phyloP scores from a whole-genome alignment of 352 stramenopile genomes.

The Phytophthora sansomeana region DNA sequence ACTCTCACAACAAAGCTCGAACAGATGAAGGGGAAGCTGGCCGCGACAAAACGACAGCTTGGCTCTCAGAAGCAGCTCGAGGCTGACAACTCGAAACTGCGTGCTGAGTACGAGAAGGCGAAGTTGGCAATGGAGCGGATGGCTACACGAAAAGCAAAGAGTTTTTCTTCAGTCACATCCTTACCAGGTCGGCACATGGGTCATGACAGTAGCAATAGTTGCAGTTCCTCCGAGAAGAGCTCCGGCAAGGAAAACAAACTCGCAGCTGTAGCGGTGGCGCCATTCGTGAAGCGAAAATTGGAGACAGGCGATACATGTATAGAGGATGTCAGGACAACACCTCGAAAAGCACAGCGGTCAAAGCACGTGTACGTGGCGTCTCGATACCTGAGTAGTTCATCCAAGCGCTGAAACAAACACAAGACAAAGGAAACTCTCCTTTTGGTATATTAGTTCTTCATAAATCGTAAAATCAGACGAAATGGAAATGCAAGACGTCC shows the following conservation, averaged over 20 bases:
- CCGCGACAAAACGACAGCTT: slow-evolving; percentile 51
- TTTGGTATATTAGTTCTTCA: slow-evolving; percentile 42
- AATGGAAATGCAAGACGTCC: slow-evolving; percentile 31
- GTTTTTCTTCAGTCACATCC: slow-evolving; percentile 11
- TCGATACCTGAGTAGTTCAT: slow-evolving; percentile 49
- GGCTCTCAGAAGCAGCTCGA: slow-evolving; percentile 46
- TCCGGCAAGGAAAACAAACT: slow-evolving; percentile 22
- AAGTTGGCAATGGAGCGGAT: slow-evolving; percentile 78
- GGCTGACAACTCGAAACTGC: slow-evolving; percentile 62
- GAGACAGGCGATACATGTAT: slow-evolving; percentile 15
- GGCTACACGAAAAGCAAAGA: slow-evolving; percentile 40
- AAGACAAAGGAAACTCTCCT: slow-evolving; percentile 20
- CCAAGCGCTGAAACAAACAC: slow-evolving; percentile 35
- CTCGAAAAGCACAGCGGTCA: slow-evolving; percentile 39
- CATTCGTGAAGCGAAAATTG: slow-evolving; percentile 34
- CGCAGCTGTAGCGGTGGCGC: background rate
- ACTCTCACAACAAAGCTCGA: slow-evolving; percentile 31
- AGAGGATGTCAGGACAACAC: slow-evolving; percentile 25
- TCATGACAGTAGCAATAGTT: slow-evolving; percentile 11
- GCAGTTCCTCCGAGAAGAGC: slow-evolving; percentile 25
- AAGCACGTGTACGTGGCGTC: slow-evolving; percentile 60
- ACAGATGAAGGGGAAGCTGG: slow-evolving; percentile 40
- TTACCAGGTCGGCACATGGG: slow-evolving; percentile 13
- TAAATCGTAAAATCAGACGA: slow-evolving; percentile 25
- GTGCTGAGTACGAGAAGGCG: slow-evolving; percentile 66